phyloP scores from a whole-genome alignment of 2,329 filamentous ascomycete genomes.

The Alternaria viburni region DNA sequence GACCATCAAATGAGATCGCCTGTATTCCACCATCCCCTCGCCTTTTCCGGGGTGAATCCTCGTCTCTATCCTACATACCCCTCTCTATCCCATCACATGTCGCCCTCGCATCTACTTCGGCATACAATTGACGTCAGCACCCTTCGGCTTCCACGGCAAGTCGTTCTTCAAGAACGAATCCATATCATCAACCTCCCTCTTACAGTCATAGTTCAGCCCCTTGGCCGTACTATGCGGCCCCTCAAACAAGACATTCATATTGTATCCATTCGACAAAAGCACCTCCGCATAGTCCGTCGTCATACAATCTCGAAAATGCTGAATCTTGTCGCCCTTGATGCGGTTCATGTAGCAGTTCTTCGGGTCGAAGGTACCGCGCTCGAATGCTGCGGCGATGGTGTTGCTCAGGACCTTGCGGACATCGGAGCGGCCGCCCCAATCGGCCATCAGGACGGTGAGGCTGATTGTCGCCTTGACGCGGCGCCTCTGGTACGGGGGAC shows the following conservation, averaged over 20 bases:
- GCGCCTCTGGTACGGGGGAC: background rate
- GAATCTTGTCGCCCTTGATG: background rate
- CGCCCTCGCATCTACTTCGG: no score
- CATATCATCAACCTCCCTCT: background rate
- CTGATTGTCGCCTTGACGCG: background rate
- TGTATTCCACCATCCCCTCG: background rate
- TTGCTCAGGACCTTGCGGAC: background rate
- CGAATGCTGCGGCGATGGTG: background rate
- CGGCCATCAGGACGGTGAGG: background rate
- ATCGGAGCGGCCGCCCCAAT: background rate
- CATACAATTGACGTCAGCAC: background rate
- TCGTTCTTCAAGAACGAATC: background rate
- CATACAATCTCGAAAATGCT: background rate
- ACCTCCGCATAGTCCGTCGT: background rate
- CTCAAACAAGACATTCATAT: background rate
- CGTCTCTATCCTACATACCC: background rate
- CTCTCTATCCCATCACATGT: background rate
- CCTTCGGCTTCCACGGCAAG: background rate
- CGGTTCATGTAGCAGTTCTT: background rate
- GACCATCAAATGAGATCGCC: rapidly evolving
- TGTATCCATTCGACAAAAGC: background rate
- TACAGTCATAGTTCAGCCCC: background rate
- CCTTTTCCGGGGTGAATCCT: no score
- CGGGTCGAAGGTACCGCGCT: background rate
- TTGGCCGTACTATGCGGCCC: background rate